Base-by-base conservation (phyloP, 495 filamentous ascomycete genomes). In the Darksidea phi region DNA sequence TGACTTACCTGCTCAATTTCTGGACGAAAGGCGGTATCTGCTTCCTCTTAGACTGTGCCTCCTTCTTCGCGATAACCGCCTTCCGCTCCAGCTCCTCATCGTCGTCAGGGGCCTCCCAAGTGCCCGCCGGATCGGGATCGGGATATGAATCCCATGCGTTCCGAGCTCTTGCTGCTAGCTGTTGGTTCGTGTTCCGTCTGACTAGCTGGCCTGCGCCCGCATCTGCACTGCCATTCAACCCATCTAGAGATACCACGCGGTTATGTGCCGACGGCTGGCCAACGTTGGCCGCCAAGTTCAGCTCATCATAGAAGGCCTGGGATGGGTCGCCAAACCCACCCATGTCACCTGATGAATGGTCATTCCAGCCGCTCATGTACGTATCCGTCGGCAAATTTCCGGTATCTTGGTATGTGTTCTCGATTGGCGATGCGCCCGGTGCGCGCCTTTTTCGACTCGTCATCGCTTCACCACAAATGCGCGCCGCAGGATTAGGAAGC, bases 11-110 rank as follows among this genome's bases (percentile, higher is more conserved):
- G 85, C 91, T 95, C 59, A 99, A 74, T 72, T 99, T 99, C 74
- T 97, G 95, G 10, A 99, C 90, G 75, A 99, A 99, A 11, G 94
- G 94, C 1, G 94, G 95, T 36, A 99, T 97, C 69, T 91, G 88
- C 74, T 96, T 97, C 59, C 90, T 77, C 71, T 96, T 95, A 1
- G 86, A 78, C 74, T 89, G 86, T 2, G 90, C 86, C 23, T 96
- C 91, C 69, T 84, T 81, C 77, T 93, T 95, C 15, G 91, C 91
- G 47, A 82, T 73, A 60, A 82, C 70, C 11, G 90, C 91, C 70
- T 80, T 86, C 70, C 86, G 81, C 68, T 93, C 89, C 8, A 96
- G 80, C 28, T 88, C 79, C 50, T 90, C 88, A 57, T 91, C 77
- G 63, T 92, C 88, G 76, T 78, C 81, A 24, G 32, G 47, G 12